Percentiles rank a stretch among this genome's conserved stretches.
Conservation (phyloP, 2,329 filamentous ascomycete species). For the Phaeosphaeriaceae sp. region DNA sequence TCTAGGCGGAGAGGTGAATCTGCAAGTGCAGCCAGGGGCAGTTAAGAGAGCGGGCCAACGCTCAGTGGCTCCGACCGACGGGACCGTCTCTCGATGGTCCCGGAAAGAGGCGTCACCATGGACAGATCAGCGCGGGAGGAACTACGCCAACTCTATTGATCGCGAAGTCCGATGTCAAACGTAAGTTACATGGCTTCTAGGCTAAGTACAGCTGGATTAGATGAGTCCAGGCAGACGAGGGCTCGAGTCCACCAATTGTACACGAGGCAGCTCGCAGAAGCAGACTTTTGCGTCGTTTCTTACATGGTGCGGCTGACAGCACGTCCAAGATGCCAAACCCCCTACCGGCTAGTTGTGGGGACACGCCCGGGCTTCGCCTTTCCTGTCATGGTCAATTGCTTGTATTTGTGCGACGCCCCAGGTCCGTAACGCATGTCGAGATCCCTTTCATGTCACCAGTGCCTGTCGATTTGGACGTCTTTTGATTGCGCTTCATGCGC, state of each 20-base stretch:
- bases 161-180: constrained; percentile 17
- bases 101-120: constrained; percentile 13
- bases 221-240: constrained; percentile 4
- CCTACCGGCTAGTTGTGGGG: constrained; percentile 19
- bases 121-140: constrained; percentile 18
- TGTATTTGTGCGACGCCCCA: constrained; percentile 27
- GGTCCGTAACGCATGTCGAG: constrained; percentile 2
- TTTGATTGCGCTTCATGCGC: constrained; percentile 27
- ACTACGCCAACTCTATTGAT: constrained; percentile 14
- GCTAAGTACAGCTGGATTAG: constrained; percentile 5
- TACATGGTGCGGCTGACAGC: constrained; percentile 19
- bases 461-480: constrained; percentile 5
- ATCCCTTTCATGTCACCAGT: constrained; percentile 9
- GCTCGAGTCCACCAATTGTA: constrained; percentile 8
- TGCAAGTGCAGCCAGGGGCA: constrained; percentile 24
- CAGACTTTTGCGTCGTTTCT: constrained; percentile 5
- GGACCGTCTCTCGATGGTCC: constrained; percentile 16
- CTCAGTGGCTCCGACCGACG: constrained; percentile 19
- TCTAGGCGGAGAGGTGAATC: constrained; percentile 19
- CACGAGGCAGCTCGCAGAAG: constrained; percentile 8
- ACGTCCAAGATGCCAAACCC: constrained; percentile 11
- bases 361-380: constrained; percentile 21
- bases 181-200: constrained; percentile 8
- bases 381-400: constrained; percentile 23
- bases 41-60: constrained; percentile 30